Percentiles rank a stretch among this genome's conserved stretches.
phyloP scores from a whole-genome alignment of 1,139 yeast species.

The Zygotorulaspora mrakii region DNA sequence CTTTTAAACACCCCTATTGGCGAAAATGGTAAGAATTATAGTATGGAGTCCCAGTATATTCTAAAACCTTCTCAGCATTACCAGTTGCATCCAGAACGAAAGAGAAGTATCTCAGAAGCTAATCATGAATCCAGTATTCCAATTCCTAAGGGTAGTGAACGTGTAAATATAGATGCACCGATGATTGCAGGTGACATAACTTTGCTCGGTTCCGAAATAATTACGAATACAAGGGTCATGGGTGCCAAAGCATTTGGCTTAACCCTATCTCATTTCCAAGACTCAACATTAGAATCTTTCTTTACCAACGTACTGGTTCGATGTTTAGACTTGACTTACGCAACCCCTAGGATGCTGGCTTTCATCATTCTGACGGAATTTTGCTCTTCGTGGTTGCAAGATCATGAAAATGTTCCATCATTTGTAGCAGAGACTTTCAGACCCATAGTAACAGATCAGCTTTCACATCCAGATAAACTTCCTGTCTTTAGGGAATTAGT shows the following conservation, averaged over 20 bases:
- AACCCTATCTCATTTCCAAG: constrained; percentile 54
- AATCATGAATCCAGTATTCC: constrained; percentile 39
- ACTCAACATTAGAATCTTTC: constrained; percentile 42
- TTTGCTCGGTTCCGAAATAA: constrained; percentile 70
- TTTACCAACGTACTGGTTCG: constrained; percentile 36
- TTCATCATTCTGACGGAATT: constrained; percentile 73
- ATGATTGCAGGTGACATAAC: constrained; percentile 88
- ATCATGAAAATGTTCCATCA: constrained; percentile 25
- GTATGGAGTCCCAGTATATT: constrained; percentile 70
- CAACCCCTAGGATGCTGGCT: constrained; percentile 75
- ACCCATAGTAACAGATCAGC: constrained; percentile 40
- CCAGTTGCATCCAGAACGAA: constrained; percentile 33
- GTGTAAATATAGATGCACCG: constrained; percentile 89
- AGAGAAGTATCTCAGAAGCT: constrained; percentile 32
- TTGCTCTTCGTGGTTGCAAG: constrained; percentile 41
- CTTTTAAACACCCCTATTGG: constrained; percentile 93
- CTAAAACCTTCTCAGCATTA: constrained; percentile 63
- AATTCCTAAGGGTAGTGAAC: constrained; percentile 52
- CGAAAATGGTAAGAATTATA: constrained; percentile 80
- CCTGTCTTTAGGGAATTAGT: constrained; percentile 78
- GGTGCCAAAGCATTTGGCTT: constrained; percentile 77
- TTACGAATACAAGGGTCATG: constrained; percentile 70
- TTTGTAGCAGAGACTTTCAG: constrained; percentile 37
- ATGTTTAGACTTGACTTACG: constrained; percentile 48
- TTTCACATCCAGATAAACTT: constrained; percentile 45